Evolutionary conservation across 2,329 filamentous ascomycete species (phyloP).

Genomic region (Arthroderma sp.): DNA sequence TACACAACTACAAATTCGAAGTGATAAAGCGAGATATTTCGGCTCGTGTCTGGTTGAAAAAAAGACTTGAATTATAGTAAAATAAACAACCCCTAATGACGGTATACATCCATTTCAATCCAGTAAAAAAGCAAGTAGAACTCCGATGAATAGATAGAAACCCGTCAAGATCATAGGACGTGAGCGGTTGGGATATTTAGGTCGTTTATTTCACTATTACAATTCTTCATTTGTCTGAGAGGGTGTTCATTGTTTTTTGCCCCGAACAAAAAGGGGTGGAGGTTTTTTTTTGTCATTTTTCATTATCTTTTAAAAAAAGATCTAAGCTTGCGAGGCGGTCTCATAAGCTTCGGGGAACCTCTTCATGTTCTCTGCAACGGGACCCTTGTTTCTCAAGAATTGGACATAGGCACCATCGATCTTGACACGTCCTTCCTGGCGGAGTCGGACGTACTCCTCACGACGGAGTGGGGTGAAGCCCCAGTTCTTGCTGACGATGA

Average conservation of each 20-base stretch:
- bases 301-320: neutral
- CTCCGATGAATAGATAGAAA: too few species aligned
- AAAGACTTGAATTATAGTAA: too few species aligned
- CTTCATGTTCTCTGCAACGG: slow-evolving; percentile 73
- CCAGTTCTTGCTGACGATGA: slow-evolving; percentile 99
- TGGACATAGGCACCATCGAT: slow-evolving; percentile 98
- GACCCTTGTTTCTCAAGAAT: slow-evolving; percentile 92
- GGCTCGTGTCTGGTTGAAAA: too few species aligned
- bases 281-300: neutral
- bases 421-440: slow-evolving; percentile 84
- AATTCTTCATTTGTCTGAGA: slow-evolving; percentile 3
- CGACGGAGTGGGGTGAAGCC: slow-evolving; percentile 97
- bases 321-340: slow-evolving; percentile 33
- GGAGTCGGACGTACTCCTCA: slow-evolving; percentile 94
- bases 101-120: too few species aligned
- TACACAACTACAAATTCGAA: too few species aligned
- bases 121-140: too few species aligned
- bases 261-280: neutral
- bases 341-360: slow-evolving; percentile 82
- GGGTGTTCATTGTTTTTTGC: slow-evolving; percentile 1
- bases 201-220: neutral
- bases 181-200: too few species aligned
- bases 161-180: too few species aligned
- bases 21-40: too few species aligned
- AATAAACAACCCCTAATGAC: too few species aligned